Base-by-base conservation (phyloP, 2,329 filamentous ascomycete species). In the Cytospora mali region DNA sequence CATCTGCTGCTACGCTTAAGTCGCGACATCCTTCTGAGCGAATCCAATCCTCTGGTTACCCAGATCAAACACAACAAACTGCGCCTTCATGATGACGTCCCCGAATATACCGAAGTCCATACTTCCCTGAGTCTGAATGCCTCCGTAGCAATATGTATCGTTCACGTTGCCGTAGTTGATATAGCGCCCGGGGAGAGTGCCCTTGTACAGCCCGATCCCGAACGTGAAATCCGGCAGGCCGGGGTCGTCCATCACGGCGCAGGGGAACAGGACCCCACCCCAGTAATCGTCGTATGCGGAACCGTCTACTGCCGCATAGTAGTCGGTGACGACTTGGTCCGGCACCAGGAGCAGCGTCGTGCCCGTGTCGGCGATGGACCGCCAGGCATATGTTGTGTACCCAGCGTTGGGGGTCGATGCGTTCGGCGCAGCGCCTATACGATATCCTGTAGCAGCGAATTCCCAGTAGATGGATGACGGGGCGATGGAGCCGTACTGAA, bases 391-490 rank as follows among this genome's bases (percentile, higher is more conserved):
- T 76, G 56, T 76, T 35, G 39, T 25, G 29, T 63, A 48, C 31
- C 62, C 55, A 5, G 46, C 27, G 56, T 60, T 25, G 28, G 53
- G 54, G 27, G 58, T 33, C 23, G 39, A 48, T 9, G 29, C 31
- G 51, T 39, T 28, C 54, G 35, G 46, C 14, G n/a, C 21, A 4
- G 55, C 11, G 1, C 72, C 79, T 67, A 84, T 76, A 51, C 79
- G 75, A 63, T 79, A 74, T 50, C 78, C 76, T 66, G 80, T 80
- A 59, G 77, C 78, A 64, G 84, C 80, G 64, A 86, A 84, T 61
- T 80, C 75, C 84, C 84, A 88, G 76, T 81, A 86, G 29, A 83
- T 83, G 18, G 81, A 73, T 64, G 71, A 74, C 66, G 71, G 78
- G 71, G 82, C 77, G 67, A 84, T 79, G n/a, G 60, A 64, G 23